phyloP scores from a whole-genome alignment of 1,139 yeast species.

The Lodderomyces parapsilosis region DNA sequence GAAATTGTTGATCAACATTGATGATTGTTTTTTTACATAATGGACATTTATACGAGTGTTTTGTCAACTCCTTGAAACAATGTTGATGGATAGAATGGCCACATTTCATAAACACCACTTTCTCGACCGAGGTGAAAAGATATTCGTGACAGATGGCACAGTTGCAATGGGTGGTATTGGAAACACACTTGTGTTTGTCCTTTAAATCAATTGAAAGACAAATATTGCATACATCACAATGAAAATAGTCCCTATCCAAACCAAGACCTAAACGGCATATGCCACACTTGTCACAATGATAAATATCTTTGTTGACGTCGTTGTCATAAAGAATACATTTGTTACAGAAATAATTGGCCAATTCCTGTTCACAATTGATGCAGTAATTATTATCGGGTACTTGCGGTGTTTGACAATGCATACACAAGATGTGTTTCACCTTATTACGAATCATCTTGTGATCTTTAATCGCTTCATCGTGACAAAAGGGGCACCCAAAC shows the following conservation, averaged over 20 bases:
- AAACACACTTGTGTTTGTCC: slow-evolving; percentile 78
- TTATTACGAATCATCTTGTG: slow-evolving; percentile 67
- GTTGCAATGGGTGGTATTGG: slow-evolving; percentile 83
- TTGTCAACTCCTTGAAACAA: slow-evolving; percentile 78
- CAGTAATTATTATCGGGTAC: slow-evolving; percentile 66
- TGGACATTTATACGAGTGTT: slow-evolving; percentile 87
- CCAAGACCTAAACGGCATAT: slow-evolving; percentile 90
- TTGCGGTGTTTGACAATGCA: slow-evolving; percentile 77
- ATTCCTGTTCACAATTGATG: slow-evolving; percentile 57
- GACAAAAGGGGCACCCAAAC: slow-evolving; percentile 85
- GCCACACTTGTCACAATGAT: slow-evolving; percentile 92
- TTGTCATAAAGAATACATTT: slow-evolving; percentile 83
- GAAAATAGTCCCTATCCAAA: slow-evolving; percentile 83
- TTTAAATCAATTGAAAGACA: slow-evolving; percentile 80
- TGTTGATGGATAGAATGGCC: slow-evolving; percentile 91
- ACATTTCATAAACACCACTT: slow-evolving; percentile 90
- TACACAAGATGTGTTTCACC: slow-evolving; percentile 73
- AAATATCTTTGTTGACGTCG: slow-evolving; percentile 75
- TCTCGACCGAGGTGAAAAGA: slow-evolving; percentile 79
- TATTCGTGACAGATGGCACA: slow-evolving; percentile 94
- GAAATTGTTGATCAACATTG: slow-evolving; percentile 84
- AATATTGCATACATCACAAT: slow-evolving; percentile 86
- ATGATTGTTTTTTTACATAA: slow-evolving; percentile 80
- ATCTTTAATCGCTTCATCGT: slow-evolving; percentile 54
- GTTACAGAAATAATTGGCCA: slow-evolving; percentile 76